Evolutionary conservation across 805 yeast species (phyloP), one percentile per base, ranked within the genome.

Genomic region (Pichia nakasei): DNA sequence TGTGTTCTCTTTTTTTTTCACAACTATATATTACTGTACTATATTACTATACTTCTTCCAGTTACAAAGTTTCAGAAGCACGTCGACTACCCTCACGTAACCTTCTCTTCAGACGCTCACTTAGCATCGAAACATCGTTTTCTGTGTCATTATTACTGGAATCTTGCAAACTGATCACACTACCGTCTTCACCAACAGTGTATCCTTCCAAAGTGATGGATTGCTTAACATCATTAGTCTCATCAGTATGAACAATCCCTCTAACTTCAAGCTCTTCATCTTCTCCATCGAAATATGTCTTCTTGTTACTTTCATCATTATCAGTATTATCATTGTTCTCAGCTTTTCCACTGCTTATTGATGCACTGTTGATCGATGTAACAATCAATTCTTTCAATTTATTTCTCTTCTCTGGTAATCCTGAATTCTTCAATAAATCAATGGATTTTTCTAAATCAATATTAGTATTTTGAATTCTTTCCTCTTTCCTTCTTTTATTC

Each of bases 391-490:
- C 93, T 6, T 85, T 79, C 48, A 79, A 78, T 5, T 46, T 26
- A 27, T 39, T 42, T 21, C 52, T 34, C 32, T 39, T 44, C 20
- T 46, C 48, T 15, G 79, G 65, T 11, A 93, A 85, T 1, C 91
- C 95, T 0, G 93, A 85, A 17, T 89, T 88, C 57, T 88, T 82
- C 56, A 93, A 73, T 56, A 84, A 86, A 59, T 88, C 95, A 46
- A 93, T 70, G 39, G 93, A 68, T 31, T 82, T 76, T 60, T 93
- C 98, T 84, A 93, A 87, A 35, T 87, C 83, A 39, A 62, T 54
- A 29, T 46, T 57, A 6, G 50, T 38, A 24, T 48, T 51, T 19
- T 46, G 38, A 9, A 51, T 41, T 4, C 71, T 68, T 18, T 60
- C 66, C 17, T 65, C 79, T 12, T 68, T 75, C 24, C 66, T 70